phyloP scores from a whole-genome alignment of 148 eudicot genomes.

The Nepenthes mirabilis region DNA sequence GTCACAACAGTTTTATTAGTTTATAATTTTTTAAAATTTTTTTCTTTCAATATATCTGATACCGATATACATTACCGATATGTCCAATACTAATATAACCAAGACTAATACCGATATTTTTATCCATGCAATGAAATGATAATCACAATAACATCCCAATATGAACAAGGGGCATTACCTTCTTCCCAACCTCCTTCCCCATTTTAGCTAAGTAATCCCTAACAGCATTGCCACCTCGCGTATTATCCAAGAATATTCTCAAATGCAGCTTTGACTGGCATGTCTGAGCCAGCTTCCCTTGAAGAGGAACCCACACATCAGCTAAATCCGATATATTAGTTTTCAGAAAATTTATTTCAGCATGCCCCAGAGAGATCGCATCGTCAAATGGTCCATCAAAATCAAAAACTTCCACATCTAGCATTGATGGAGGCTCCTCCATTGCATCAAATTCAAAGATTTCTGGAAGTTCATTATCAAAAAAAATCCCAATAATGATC shows the following conservation, averaged over 20 bases:
- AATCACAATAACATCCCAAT: not conserved
- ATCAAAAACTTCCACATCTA: constrained; percentile 90
- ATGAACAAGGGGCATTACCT: constrained; percentile 33
- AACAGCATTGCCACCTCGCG: constrained; percentile 56
- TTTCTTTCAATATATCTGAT: too few relatives aligned
- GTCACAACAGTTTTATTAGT: too few relatives aligned
- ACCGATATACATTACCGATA: too few relatives aligned
- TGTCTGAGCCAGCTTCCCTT: constrained; percentile 89
- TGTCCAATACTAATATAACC: too few relatives aligned
- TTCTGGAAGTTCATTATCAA: constrained; percentile 38
- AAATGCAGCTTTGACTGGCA: constrained; percentile 88
- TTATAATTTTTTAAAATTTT: too few relatives aligned
- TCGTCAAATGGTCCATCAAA: constrained; percentile 99
- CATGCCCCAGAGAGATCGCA: constrained; percentile 80
- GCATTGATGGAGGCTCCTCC: constrained; percentile 89
- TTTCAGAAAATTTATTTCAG: constrained; percentile 79
- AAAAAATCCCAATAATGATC: not conserved
- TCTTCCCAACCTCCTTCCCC: constrained; percentile 97
- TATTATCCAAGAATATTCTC: constrained; percentile 78
- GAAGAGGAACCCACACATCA: constrained; percentile 85
- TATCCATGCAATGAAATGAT: too few relatives aligned
- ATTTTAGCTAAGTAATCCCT: constrained; percentile 74
- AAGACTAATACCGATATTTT: too few relatives aligned
- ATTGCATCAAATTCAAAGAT: constrained; percentile 98
- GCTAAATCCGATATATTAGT: constrained; percentile 72